Evolutionary conservation across 192 early-diverging fungal species (phyloP).

Genomic region (Coemansia sp.): DNA sequence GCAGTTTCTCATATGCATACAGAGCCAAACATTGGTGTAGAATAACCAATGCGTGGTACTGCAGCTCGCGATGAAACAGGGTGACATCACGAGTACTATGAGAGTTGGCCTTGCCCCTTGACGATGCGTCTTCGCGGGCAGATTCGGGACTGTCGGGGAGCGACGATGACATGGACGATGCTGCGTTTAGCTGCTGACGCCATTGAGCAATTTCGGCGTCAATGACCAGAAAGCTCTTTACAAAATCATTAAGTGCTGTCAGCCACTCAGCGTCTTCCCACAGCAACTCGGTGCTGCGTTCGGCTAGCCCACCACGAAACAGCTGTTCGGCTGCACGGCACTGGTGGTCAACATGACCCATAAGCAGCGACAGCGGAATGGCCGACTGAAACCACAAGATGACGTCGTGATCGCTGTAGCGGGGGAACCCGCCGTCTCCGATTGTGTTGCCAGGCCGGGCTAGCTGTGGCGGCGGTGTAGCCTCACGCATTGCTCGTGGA

Average conservation of each 20-base stretch:
- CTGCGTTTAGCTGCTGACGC: slow-evolving; percentile 52
- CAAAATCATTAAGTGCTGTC: slow-evolving; percentile 39
- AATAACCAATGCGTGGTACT: slow-evolving; percentile 49
- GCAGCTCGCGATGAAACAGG: slow-evolving; percentile 52
- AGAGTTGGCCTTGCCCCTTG: slow-evolving; percentile 1
- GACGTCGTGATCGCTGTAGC: slow-evolving; percentile 54
- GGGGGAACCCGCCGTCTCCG: slow-evolving; percentile 29
- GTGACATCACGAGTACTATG: slow-evolving; percentile 52
- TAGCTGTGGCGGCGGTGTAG: slow-evolving; percentile 38
- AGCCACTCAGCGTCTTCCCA: slow-evolving; percentile 52
- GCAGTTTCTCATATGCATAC: slow-evolving; percentile 51
- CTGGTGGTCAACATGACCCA: slow-evolving; percentile 51
- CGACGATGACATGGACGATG: slow-evolving; percentile 31
- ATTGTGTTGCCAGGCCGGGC: neutral
- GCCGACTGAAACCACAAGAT: slow-evolving; percentile 54
- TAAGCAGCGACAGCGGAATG: slow-evolving; percentile 51
- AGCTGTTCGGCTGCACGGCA: slow-evolving; percentile 49
- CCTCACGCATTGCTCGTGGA: slow-evolving; percentile 51
- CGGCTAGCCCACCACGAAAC: slow-evolving; percentile 45
- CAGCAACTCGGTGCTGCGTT: slow-evolving; percentile 32
- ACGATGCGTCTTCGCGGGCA: neutral
- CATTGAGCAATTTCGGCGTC: slow-evolving; percentile 54
- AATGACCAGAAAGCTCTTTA: slow-evolving; percentile 49
- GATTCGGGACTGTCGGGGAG: slow-evolving; percentile 18
- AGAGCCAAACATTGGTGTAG: slow-evolving; percentile 53